Evolutionary conservation across 257 asterid genomes (phyloP), one percentile per base, ranked within the genome.

Genomic region (Capsicum rhomboideum): DNA sequence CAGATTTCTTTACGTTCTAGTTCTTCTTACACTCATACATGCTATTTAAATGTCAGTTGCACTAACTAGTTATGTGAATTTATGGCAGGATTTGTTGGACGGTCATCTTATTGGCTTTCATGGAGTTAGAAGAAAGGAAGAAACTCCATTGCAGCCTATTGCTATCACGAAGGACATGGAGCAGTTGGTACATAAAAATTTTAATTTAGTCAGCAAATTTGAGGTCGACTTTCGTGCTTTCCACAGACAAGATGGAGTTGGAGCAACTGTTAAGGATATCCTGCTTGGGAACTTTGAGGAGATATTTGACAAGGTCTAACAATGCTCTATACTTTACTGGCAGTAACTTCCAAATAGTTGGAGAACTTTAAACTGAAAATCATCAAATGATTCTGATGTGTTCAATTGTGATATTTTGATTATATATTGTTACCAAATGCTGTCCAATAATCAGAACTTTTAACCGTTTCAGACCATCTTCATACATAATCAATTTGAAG

Each of bases 131-230:
- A 80, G 83, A 54, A 63, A 44, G 49, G 89, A 55, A 49, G 90
- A 86, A 53, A 55, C 87, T 34, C 86, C 85, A 63, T 88, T 95
- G 89, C 96, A 86, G 82, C 98, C 96, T 56, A 89, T 58, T 80
- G 96, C 97, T 46, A 92, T 97, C 67, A 97, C 95, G 4, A 84
- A 79, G 85, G 91, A 95, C 88, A 92, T 97, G 99, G 94, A 90
- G 85, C 88, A 89, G 86, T 80, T 90, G 87, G 89, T 93, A 79
- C 71, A 79, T 80, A 89, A 84, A 34, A 93, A 93, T 87, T 93
- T 95, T 74, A 85, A 89, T 88, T 82, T 93, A 80, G 79, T 95
- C 42, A 87, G 84, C 78, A 52, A 83, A 31, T 88, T 95, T 72
- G 90, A 91, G 87, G 89, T 85, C 42, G 68, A 89, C 78, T 87